Percentiles rank a stretch among this genome's conserved stretches.
These are phyloP conservation scores for Suhomyces kilbournensis DNA, from an alignment of 805 yeast genomes.

Conservation along the genomic window DNA sequence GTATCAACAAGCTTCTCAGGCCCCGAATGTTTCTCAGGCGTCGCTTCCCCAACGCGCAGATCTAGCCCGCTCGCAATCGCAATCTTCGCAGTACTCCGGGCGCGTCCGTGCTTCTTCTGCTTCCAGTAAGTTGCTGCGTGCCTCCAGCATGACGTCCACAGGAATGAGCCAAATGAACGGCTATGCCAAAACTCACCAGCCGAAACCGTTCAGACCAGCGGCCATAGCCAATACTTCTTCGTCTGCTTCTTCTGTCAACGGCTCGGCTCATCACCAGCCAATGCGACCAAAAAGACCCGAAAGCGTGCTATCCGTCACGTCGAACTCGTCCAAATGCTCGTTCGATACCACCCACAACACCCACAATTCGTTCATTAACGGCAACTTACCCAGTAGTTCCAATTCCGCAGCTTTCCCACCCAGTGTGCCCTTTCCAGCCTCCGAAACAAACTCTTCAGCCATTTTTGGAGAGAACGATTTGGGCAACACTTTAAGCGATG, in stretches of 20 bases:
- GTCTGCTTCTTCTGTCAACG: not conserved
- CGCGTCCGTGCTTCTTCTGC: not conserved
- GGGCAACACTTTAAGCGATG: conserved; percentile 1
- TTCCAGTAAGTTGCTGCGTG: not conserved
- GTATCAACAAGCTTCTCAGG: not conserved
- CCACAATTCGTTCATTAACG: conserved; percentile 9
- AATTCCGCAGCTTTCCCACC: conserved; percentile 16
- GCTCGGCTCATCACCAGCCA: conserved; percentile 17
- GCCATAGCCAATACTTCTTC: conserved; percentile 1
- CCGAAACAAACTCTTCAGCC: conserved; percentile 1
- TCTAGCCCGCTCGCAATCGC: not conserved
- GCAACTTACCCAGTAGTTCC: conserved; percentile 12
- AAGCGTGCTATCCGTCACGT: conserved; percentile 38
- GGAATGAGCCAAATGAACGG: not conserved
- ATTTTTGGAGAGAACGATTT: conserved; percentile 1
- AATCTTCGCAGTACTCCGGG: not conserved
- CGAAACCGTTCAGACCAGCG: conserved; percentile 19
- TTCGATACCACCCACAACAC: conserved; percentile 7
- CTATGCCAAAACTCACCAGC: conserved; percentile 15
- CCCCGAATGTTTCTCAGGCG: not conserved
- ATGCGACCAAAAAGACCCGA: conserved; percentile 37
- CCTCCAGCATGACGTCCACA: not conserved
- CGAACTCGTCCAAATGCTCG: conserved; percentile 30
- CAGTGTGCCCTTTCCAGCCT: conserved; percentile 3
- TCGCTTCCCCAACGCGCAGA: not conserved